Evolutionary conservation across 2,329 filamentous ascomycete species (phyloP).

Genomic region (Drechmeria coniospora): DNA sequence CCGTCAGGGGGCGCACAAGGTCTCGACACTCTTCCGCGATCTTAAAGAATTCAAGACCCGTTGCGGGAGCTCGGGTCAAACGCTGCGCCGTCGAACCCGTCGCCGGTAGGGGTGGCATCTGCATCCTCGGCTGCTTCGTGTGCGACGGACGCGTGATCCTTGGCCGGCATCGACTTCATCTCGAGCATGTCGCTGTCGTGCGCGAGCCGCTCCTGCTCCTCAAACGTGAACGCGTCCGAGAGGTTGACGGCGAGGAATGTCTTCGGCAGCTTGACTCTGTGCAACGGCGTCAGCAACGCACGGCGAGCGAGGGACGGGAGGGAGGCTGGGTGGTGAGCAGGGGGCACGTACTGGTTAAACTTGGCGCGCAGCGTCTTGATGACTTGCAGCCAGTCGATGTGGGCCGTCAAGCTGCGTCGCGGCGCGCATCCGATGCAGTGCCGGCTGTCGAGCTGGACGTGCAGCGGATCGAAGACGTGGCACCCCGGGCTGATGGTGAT

Average conservation of each 20-base stretch:
- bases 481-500: constrained; percentile 93
- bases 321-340: too few species aligned
- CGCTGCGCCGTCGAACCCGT: constrained; percentile 5
- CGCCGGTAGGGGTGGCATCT: constrained; percentile 2
- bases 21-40: too few species aligned
- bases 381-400: constrained; percentile 93
- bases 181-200: constrained; percentile 32
- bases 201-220: constrained; percentile 36
- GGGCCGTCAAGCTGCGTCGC: constrained; percentile 75
- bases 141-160: constrained; percentile 11
- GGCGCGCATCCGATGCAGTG: constrained; percentile 93
- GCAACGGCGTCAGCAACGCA: constrained; percentile 8
- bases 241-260: constrained; percentile 50
- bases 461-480: constrained; percentile 88
- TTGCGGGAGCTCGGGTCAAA: too few species aligned
- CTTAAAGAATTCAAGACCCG: too few species aligned
- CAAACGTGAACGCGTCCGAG: constrained; percentile 45
- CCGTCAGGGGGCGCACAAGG: too few species aligned
- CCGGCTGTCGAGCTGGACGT: constrained; percentile 89
- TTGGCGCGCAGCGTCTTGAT: constrained; percentile 89
- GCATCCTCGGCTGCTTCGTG: not conserved
- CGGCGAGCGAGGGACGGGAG: not conserved
- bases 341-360: constrained; percentile 65
- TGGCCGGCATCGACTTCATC: constrained; percentile 24
- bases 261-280: constrained; percentile 49